Base-by-base conservation (phyloP, 345 rosid species). In the Pugionium cornutum region DNA sequence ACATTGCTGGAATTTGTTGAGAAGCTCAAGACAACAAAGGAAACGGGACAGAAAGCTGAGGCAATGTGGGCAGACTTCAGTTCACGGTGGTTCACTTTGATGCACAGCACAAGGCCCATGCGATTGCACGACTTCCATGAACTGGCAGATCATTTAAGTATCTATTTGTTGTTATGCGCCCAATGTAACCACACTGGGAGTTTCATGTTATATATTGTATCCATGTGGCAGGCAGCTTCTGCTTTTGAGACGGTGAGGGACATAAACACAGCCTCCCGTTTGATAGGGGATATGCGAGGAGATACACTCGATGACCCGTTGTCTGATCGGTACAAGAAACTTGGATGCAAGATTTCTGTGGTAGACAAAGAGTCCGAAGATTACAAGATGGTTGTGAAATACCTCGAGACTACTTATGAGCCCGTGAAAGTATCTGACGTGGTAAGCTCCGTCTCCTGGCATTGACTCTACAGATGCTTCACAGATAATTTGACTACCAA, bases 61-160 rank as follows among this genome's bases (percentile, higher is more conserved):
- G 88, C 85, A 1, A 53, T 80, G 46, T 87, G 89, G 91, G 82
- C 86, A 4, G 95, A 92, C 44, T 87, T 79, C 2, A 84, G 98
- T 77, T 82, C 84, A 35, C 77, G 85, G 63, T 89, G 96, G 97
- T 87, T 83, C 45, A 79, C 82, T 47, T 76, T 87, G 48, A 53
- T 86, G 87, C 96, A 80, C 35, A 82, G 84, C 7, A 78, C 87
- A 1, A 75, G 94, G 66, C 91, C 94, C 0, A 81, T 81, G 78
- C 74, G 87, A 52, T 70, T 87, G 35, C 77, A 80, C 10, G 85
- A 92, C 55, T 65, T 74, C 40, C 77, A 86, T 41, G 89, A 87
- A 45, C 82, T 92, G 8, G 94, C 90, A 2, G 96, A 92, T 64
- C 80, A 89, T 64, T 96, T 89, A 69, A 72, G 69, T 48, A 6